These are phyloP conservation scores for Boechera divaricarpa DNA, from an alignment of 345 rosid species.

Conservation along the genomic window DNA sequence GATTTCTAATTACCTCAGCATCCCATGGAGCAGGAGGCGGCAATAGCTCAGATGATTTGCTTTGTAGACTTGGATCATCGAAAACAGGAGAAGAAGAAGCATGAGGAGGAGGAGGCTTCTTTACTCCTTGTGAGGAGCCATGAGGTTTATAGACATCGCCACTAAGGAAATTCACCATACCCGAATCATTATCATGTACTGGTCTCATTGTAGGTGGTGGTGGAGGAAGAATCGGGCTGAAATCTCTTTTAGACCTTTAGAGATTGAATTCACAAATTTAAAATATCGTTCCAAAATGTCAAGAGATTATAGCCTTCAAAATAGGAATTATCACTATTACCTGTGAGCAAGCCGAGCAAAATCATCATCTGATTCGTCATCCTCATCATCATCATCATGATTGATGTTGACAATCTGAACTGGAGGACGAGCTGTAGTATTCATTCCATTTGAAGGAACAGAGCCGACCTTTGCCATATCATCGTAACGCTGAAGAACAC, in stretches of 20 bases:
- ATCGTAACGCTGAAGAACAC: slow-evolving; percentile 76
- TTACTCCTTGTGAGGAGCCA: slow-evolving; percentile 48
- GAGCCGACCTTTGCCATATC: slow-evolving; percentile 62
- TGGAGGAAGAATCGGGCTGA: slow-evolving; percentile 70
- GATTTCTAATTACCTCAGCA: slow-evolving; percentile 44
- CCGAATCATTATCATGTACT: slow-evolving; percentile 48
- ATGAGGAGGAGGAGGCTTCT: slow-evolving; percentile 37
- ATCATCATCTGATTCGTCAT: slow-evolving; percentile 86
- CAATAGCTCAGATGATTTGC: slow-evolving; percentile 50
- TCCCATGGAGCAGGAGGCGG: slow-evolving; percentile 78
- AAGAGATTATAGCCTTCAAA: slow-evolving; percentile 9
- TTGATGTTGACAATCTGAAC: slow-evolving; percentile 48
- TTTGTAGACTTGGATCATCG: slow-evolving; percentile 30
- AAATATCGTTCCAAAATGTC: slow-evolving; percentile 1
- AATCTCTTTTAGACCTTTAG: slow-evolving; percentile 66
- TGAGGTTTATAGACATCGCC: slow-evolving; percentile 77
- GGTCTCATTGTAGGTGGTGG: slow-evolving; percentile 78
- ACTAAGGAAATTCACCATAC: slow-evolving; percentile 72
- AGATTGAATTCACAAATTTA: slow-evolving; percentile 33
- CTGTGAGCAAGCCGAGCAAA: slow-evolving; percentile 80
- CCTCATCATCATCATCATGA: slow-evolving; percentile 57
- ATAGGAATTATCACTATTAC: slow-evolving; percentile 45
- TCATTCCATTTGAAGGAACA: slow-evolving; percentile 52
- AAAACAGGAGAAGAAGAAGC: slow-evolving; percentile 27
- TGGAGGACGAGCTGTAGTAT: slow-evolving; percentile 52